Base-by-base conservation (phyloP, 495 filamentous ascomycete genomes). In the Tuber calosporum region DNA sequence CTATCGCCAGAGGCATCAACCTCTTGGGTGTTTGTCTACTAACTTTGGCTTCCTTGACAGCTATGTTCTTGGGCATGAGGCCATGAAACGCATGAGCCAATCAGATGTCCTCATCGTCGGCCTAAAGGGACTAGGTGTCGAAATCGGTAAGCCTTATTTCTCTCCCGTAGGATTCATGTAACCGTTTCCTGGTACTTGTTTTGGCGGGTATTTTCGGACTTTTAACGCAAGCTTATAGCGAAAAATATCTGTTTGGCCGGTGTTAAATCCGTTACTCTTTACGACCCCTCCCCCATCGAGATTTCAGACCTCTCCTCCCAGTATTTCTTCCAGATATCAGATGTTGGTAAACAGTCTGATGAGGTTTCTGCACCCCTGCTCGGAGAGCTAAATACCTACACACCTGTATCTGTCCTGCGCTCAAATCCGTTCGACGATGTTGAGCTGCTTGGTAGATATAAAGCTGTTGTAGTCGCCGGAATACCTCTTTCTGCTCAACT, bases 221-320 rank as follows among this genome's bases (percentile, higher is more conserved):
- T 66, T 73, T 73, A 43, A 71, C 26, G 8, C 43, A 37, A 40
- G 48, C 78, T 37, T 38, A 71, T 74, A 89, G 94, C 96, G 77
- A 99, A 99, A 86, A 98, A 99, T 79, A 92, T 99, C 82, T 96
- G 95, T 42, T 91, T 99, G 77, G 96, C 96, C 73, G 96, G 96
- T 80, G 96, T 93, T 80, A 93, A 93, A 79, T 92, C 90, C 62
- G 26, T 82, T 53, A 80, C 80, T 20, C 80, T 82, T 42, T 81
- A 78, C 42, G 80, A 82, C 62, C 80, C 80, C 8, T 58, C 15
- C 45, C 74, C 74, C n/a, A 73, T 78, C 42, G 72, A 73, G 45
- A 82, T 82, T 38, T 74, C 74, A 30, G 80, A 82, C 45, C 70
- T 82, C 30, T 82, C 80, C 34, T 74, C 80, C 26, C 80, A 98